Evolutionary conservation across 148 eudicot genomes (phyloP).

Genomic region (Vaccinium vitisidaea): DNA sequence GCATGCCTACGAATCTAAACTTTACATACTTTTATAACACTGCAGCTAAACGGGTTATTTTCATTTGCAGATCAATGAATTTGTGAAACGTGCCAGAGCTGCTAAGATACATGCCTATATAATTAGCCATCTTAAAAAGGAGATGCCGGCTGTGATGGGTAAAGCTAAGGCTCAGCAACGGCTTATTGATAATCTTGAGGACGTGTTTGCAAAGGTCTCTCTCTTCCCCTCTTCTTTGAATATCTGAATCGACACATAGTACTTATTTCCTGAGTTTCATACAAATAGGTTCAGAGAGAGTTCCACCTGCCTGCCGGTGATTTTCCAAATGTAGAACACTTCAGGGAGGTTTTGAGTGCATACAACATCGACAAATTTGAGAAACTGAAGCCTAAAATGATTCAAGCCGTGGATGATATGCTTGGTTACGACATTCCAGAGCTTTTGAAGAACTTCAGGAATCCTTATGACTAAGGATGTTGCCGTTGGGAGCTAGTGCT

Average conservation of each 20-base stretch:
- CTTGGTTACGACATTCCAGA: conserved; percentile 80
- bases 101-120: conserved; percentile 95
- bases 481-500: background rate
- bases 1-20: background rate
- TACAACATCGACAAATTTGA: conserved; percentile 71
- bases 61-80: conserved; percentile 76
- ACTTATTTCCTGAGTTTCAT: background rate
- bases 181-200: conserved; percentile 75
- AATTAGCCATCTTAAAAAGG: conserved; percentile 87
- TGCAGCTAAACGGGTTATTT: background rate
- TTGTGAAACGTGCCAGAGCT: conserved; percentile 96
- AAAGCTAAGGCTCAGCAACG: conserved; percentile 86
- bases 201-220: conserved; percentile 78
- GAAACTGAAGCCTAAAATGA: conserved; percentile 64
- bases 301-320: conserved; percentile 74
- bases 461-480: conserved; percentile 58
- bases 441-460: conserved; percentile 66
- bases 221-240: background rate
- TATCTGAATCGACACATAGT: background rate
- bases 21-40: background rate
- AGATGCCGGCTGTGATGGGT: conserved; percentile 99
- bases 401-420: conserved; percentile 83
- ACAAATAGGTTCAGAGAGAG: conserved; percentile 70
- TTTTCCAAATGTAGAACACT: conserved; percentile 68
- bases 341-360: conserved; percentile 59